phyloP scores from a whole-genome alignment of 345 rosid species.

The Gossypium stocksii region DNA sequence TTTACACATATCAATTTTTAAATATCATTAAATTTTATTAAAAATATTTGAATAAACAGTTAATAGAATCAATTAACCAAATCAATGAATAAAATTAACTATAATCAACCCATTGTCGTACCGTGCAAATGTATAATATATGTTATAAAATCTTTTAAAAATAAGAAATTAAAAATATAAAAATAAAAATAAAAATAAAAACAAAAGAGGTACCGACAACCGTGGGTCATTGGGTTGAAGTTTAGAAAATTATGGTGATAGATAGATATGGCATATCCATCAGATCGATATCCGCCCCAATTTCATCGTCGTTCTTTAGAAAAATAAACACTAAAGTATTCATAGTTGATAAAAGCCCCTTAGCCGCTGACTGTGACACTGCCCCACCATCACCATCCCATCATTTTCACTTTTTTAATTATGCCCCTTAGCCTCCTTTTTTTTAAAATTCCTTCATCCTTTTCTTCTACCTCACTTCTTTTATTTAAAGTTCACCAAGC shows the following conservation, averaged over 20 bases:
- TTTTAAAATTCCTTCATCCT: background rate
- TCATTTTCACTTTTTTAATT: background rate
- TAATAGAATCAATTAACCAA: too few relatives aligned
- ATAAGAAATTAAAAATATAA: too few relatives aligned
- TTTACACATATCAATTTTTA: too few relatives aligned
- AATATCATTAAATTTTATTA: too few relatives aligned
- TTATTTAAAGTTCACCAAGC: background rate
- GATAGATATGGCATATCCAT: background rate
- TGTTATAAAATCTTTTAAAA: too few relatives aligned
- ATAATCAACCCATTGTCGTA: too few relatives aligned
- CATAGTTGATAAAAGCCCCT: background rate
- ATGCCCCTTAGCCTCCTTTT: too few relatives aligned
- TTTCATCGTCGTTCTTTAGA: background rate
- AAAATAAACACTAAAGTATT: background rate
- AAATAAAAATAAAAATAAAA: too few relatives aligned
- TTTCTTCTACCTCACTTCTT: background rate
- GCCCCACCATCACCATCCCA: background rate
- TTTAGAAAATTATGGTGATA: background rate
- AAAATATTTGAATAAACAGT: rapidly evolving
- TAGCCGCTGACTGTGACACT: background rate
- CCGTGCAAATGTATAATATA: too few relatives aligned
- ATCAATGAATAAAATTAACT: too few relatives aligned
- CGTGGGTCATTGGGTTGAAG: too few relatives aligned
- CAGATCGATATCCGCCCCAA: background rate
- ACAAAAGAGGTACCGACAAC: too few relatives aligned